Evolutionary conservation across 805 yeast species (phyloP), one percentile per base, ranked within the genome.

Genomic region (Maudiozyma turicensis): DNA sequence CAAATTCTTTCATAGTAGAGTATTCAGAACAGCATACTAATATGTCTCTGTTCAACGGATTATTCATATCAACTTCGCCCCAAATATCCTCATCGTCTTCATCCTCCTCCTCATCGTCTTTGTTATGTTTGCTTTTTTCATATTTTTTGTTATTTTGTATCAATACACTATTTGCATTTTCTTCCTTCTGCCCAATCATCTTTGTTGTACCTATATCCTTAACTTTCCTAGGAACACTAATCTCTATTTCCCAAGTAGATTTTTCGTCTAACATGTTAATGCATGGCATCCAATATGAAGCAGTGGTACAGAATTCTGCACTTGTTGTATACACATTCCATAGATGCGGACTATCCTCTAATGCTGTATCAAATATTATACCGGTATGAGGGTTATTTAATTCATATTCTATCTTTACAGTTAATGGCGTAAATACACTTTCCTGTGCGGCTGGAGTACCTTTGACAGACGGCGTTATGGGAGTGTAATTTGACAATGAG

Each of bases 211-310:
- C 84, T 33, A 90, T 78, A 61, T 86, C 90, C 38, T 79, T 78
- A 1, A 90, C 73, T 0, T 91, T 82, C 57, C 86, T 77, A 0
- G 97, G 96, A 2, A 88, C 81, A 52, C 82, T 79, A n/a, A 93
- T 72, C 60, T 87, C 95, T 8, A 93, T 63, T 53, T 89, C 89
- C 98, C 98, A 93, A 0, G 96, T 84, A 41, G 86, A 84, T 52
- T 87, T 78, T 57, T 89, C 96, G 77, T 90, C 84, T 33, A 89
- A 65, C 43, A 84, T 86, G 54, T 93, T 97, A 6, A 93, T 75
- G 62, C 99, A 93, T 0, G 99, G 99, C 45, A 93, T 85, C 99
- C 99, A 93, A n/a, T 89, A 84, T 2, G 96, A 86, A 0, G 98
- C 86, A 13, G 93, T 79, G 3, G 84, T 74, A 14, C 88, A 87